Conservation (phyloP, 2,329 filamentous ascomycete genomes). For the Colletotrichum tabaci region DNA sequence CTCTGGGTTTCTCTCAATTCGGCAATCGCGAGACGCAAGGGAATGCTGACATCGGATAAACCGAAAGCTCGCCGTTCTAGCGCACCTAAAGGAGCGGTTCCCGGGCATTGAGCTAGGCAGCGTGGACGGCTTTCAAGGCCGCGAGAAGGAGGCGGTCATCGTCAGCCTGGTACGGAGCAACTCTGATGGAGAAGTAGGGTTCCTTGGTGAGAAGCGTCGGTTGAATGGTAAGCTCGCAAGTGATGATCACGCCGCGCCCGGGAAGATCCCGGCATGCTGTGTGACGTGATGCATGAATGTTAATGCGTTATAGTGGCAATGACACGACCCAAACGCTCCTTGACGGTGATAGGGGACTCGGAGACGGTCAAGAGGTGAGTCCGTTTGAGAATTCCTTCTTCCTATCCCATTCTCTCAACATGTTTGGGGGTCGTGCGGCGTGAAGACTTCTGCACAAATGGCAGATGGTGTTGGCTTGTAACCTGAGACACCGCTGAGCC, state of each 20-base stretch:
- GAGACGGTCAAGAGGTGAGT: conserved; percentile 92
- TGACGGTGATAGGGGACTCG: conserved; percentile 93
- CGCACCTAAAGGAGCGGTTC: conserved; percentile 84
- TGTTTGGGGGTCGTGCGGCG: conserved; percentile 29
- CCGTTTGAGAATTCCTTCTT: conserved; percentile 39
- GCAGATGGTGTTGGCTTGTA: conserved; percentile 16
- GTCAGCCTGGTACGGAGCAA: conserved; percentile 97
- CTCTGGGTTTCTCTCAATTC: neutral
- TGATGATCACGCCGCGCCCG: conserved; percentile 12
- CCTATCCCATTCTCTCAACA: conserved; percentile 23
- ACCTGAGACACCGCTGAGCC: conserved; percentile 35
- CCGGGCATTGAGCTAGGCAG: conserved; percentile 94
- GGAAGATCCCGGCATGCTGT: conserved; percentile 20
- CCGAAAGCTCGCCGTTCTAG: conserved; percentile 79
- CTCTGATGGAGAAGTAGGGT: conserved; percentile 87
- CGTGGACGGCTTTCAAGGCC: conserved; percentile 96
- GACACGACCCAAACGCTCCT: conserved; percentile 91
- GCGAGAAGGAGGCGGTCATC: conserved; percentile 96
- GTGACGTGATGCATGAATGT: conserved; percentile 43
- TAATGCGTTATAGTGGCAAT: conserved; percentile 83
- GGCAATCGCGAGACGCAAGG: neutral
- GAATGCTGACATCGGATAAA: conserved; percentile 45
- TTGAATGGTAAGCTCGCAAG: conserved; percentile 81
- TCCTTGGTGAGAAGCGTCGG: conserved; percentile 90
- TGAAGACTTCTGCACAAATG: conserved; percentile 21